Evolutionary conservation across 768 basidiomycete genomes (phyloP).

Genomic region (Agrocybe pediades): DNA sequence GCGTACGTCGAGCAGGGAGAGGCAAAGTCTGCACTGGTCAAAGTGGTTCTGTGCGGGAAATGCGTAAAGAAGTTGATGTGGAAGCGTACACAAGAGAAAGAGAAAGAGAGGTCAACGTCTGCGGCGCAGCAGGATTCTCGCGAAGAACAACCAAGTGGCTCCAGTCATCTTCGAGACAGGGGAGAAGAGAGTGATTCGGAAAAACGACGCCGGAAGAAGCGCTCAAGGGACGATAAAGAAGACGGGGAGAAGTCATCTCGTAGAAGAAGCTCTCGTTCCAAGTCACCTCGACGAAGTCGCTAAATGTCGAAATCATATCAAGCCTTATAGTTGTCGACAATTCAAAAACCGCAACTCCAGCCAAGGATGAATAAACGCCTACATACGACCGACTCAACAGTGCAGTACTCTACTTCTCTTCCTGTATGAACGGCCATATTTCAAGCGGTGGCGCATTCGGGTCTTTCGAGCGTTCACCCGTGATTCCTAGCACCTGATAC

Average conservation of each 20-base stretch:
- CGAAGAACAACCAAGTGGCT: conserved; percentile 39
- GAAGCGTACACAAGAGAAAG: conserved; percentile 73
- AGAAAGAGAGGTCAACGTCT: conserved; percentile 11
- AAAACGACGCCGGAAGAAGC: conserved; percentile 12
- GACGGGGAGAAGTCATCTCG: conserved; percentile 13
- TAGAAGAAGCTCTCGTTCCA: conserved; percentile 35
- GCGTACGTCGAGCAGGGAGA: conserved; percentile 81
- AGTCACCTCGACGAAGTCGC: conserved; percentile 28
- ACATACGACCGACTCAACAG: too few relatives aligned
- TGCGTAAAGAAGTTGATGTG: conserved; percentile 88
- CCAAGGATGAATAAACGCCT: too few relatives aligned
- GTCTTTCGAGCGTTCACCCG: conserved; percentile 18
- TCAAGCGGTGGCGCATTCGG: background rate
- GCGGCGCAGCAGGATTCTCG: conserved; percentile 40
- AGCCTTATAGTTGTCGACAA: background rate
- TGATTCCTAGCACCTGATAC: conserved; percentile 78
- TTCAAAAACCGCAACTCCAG: background rate
- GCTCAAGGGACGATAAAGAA: conserved; percentile 14
- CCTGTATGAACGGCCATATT: conserved; percentile 37
- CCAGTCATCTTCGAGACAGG: background rate
- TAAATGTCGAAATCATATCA: background rate
- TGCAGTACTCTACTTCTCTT: conserved; percentile 2
- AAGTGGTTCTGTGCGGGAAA: conserved; percentile 80
- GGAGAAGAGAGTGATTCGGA: conserved; percentile 7
- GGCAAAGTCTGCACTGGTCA: conserved; percentile 81